Evolutionary conservation across 768 basidiomycete genomes (phyloP).

Genomic region (Mycena belliarum): DNA sequence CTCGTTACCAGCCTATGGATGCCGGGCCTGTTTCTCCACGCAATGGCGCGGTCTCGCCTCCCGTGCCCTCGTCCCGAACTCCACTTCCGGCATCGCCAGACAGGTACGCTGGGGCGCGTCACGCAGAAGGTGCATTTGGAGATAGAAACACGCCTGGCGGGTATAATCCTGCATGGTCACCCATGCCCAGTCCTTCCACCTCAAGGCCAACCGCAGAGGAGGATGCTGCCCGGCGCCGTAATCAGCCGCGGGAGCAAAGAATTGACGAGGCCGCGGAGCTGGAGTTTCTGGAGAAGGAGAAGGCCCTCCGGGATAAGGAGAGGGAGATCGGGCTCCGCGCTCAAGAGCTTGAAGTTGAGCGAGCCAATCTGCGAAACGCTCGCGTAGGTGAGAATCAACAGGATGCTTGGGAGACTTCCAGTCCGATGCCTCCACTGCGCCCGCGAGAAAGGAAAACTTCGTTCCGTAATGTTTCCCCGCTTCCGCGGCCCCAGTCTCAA

Average conservation of each 20-base stretch:
- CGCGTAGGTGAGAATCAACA: too few species aligned
- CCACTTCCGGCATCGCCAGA: slow-evolving; percentile 22
- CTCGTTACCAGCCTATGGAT: slow-evolving; percentile 55
- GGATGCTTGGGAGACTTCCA: slow-evolving; percentile 18
- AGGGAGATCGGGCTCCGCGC: slow-evolving; percentile 53
- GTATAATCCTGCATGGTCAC: slow-evolving; percentile 7
- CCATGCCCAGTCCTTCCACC: slow-evolving; percentile 17
- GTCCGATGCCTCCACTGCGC: slow-evolving; percentile 20
- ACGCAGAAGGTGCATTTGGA: slow-evolving; percentile 23
- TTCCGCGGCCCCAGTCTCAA: slow-evolving; percentile 30
- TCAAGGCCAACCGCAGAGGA: slow-evolving; percentile 24
- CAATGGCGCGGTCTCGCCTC: slow-evolving; percentile 36
- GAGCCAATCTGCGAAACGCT: slow-evolving; percentile 41
- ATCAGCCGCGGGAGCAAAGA: slow-evolving; percentile 33
- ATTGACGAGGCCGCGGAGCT: slow-evolving; percentile 53
- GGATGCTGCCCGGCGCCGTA: slow-evolving; percentile 31
- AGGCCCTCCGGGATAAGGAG: slow-evolving; percentile 52
- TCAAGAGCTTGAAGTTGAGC: slow-evolving; percentile 60
- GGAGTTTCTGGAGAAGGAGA: slow-evolving; percentile 58
- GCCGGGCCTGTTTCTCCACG: slow-evolving; percentile 42
- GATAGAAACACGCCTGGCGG: slow-evolving; percentile 11
- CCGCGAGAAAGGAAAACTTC: slow-evolving; percentile 19
- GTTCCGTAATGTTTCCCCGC: slow-evolving; percentile 20
- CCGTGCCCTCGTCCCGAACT: slow-evolving; percentile 26
- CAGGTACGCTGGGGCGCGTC: slow-evolving; percentile 24